phyloP scores from a whole-genome alignment of 129 eudicot genomes.

The Dittrichia graveolens region DNA sequence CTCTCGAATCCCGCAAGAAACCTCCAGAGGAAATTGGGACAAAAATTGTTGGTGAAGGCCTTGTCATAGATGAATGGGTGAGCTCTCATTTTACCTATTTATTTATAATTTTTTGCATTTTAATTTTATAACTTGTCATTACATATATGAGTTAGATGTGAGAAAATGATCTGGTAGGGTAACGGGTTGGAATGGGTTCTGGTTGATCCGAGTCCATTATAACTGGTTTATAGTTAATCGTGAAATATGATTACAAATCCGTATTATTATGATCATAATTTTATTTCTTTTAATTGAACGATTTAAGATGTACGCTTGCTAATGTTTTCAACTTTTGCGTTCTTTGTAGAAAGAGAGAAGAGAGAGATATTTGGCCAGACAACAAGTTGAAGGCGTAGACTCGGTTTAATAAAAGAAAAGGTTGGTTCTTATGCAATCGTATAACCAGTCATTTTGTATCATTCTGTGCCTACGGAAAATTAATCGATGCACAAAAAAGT shows the following conservation, averaged over 20 bases:
- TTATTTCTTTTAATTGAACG: not conserved
- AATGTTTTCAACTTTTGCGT: not conserved
- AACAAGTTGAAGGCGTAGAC: constrained; percentile 47
- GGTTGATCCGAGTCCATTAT: too few species aligned
- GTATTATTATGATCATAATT: not conserved
- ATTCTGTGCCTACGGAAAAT: constrained; percentile 18
- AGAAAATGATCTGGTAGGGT: too few species aligned
- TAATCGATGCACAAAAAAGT: constrained; percentile 25
- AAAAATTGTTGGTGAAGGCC: constrained; percentile 59
- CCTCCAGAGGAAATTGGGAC: constrained; percentile 55
- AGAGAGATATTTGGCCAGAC: constrained; percentile 41
- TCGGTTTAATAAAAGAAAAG: constrained; percentile 33
- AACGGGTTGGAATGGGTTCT: too few species aligned
- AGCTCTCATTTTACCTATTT: not conserved
- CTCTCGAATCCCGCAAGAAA: constrained; percentile 60
- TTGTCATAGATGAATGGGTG: constrained; percentile 73
- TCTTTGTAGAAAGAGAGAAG: constrained; percentile 37
- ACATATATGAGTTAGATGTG: too few species aligned
- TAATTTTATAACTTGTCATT: not conserved
- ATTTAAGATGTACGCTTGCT: not conserved
- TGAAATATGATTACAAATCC: too few species aligned
- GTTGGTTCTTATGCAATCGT: constrained; percentile 17
- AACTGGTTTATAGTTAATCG: too few species aligned
- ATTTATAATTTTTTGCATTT: not conserved
- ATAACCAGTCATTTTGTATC: constrained; percentile 28